Conservation (phyloP, 306 rosid genomes). For the Cucumis hystrix region DNA sequence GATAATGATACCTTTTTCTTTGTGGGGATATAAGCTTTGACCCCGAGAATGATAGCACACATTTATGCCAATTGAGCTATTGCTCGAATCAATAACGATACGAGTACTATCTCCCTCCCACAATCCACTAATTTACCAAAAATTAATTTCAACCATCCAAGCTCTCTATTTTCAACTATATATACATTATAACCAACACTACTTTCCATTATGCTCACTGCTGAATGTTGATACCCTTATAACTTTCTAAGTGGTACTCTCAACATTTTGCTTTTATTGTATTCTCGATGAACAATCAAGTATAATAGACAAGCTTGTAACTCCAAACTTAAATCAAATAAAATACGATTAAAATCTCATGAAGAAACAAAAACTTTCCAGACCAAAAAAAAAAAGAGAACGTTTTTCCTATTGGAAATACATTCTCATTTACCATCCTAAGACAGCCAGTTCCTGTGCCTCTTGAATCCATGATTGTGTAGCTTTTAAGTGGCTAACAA, state of each 20-base stretch:
- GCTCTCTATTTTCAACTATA: not conserved
- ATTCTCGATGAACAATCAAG: not conserved
- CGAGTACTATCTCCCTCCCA: not conserved
- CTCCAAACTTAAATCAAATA: not conserved
- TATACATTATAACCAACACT: not conserved
- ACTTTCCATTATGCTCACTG: not conserved
- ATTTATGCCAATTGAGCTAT: too few species aligned
- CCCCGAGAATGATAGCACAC: too few species aligned
- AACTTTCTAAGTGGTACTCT: not conserved
- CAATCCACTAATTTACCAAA: not conserved
- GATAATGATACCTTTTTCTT: not conserved
- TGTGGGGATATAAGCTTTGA: too few species aligned
- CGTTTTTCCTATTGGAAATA: not conserved
- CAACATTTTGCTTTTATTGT: not conserved
- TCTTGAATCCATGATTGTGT: not conserved
- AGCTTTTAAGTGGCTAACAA: not conserved
- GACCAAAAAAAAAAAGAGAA: not conserved
- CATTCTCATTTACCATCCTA: not conserved
- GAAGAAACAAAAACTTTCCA: conserved; percentile 2
- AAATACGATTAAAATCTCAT: not conserved
- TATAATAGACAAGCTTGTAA: not conserved
- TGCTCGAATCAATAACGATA: too few species aligned
- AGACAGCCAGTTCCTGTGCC: not conserved
- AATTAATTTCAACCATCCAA: not conserved
- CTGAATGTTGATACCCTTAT: not conserved